Evolutionary conservation across 805 yeast species (phyloP).

Genomic region (Wickerhamia fluorescens): DNA sequence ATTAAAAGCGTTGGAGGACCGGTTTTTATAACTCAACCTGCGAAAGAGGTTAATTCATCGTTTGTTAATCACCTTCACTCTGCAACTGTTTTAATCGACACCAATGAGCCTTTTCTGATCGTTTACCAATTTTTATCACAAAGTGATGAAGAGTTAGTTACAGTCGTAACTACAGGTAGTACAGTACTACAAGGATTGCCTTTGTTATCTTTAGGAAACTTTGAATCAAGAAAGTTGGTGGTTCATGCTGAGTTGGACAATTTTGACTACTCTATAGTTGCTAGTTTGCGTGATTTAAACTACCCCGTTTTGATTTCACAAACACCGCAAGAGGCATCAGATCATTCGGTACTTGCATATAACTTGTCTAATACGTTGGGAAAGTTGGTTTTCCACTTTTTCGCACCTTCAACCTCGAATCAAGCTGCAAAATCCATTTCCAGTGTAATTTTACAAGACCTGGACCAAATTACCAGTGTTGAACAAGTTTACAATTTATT

Average conservation of each 20-base stretch:
- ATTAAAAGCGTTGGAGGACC: conserved; percentile 19
- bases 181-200: conserved; percentile 58
- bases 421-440: conserved; percentile 9
- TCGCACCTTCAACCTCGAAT: conserved; percentile 23
- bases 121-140: conserved; percentile 27
- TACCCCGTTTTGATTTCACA: conserved; percentile 64
- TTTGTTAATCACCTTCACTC: conserved; percentile 18
- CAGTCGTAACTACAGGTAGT: conserved; percentile 48
- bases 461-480: conserved; percentile 11
- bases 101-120: conserved; percentile 48
- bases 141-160: conserved; percentile 16
- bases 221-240: conserved; percentile 41
- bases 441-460: conserved; percentile 9
- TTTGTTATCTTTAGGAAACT: conserved; percentile 34
- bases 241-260: conserved; percentile 52
- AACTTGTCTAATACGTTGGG: conserved; percentile 42
- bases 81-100: conserved; percentile 26
- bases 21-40: conserved; percentile 41
- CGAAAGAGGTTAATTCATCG: conserved; percentile 34
- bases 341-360: conserved; percentile 52
- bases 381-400: conserved; percentile 70
- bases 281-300: conserved; percentile 69
- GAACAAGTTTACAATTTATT: conserved; percentile 18
- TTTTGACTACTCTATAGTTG: conserved; percentile 60
- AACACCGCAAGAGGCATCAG: conserved; percentile 43